Conservation (phyloP, 345 rosid species). For the Linum usitatissimum region DNA sequence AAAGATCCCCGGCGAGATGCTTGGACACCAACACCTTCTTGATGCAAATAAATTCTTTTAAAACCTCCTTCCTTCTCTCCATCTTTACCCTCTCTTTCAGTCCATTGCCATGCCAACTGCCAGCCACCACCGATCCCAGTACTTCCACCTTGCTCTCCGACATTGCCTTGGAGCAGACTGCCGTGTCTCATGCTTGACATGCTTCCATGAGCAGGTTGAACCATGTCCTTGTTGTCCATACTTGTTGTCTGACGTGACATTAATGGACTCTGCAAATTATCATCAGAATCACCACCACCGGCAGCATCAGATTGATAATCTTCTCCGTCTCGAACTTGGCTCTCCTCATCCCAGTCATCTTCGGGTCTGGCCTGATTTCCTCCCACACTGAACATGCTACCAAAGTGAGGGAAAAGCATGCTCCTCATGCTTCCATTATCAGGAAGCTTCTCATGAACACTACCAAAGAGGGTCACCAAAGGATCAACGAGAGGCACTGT, state of each 20-base stretch:
- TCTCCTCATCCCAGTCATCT: constrained; percentile 77
- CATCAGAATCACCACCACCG: constrained; percentile 47
- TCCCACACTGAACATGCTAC: constrained; percentile 95
- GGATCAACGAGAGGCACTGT: constrained; percentile 58
- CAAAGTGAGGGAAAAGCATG: constrained; percentile 79
- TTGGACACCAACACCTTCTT: constrained; percentile 37
- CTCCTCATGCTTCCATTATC: constrained; percentile 85
- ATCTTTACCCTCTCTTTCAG: constrained; percentile 55
- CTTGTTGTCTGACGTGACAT: constrained; percentile 86
- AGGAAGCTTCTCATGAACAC: constrained; percentile 75
- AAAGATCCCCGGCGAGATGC: constrained; percentile 63
- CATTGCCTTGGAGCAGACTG: constrained; percentile 43
- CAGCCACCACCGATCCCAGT: constrained; percentile 90
- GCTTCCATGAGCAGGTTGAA: constrained; percentile 38
- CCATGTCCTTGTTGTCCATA: constrained; percentile 59
- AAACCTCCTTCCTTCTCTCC: constrained; percentile 80
- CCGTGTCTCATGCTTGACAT: constrained; percentile 50
- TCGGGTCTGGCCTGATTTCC: constrained; percentile 61
- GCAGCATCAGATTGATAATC: constrained; percentile 62
- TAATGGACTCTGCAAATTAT: constrained; percentile 71
- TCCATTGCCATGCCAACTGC: constrained; percentile 99
- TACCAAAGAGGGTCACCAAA: constrained; percentile 76
- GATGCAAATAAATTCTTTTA: constrained; percentile 72
- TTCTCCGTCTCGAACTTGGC: constrained; percentile 54
- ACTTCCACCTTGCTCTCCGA: constrained; percentile 40